Percentiles rank a stretch among this genome's conserved stretches.
Conservation (phyloP, 2,329 filamentous ascomycete genomes). For the Nemania abortiva region DNA sequence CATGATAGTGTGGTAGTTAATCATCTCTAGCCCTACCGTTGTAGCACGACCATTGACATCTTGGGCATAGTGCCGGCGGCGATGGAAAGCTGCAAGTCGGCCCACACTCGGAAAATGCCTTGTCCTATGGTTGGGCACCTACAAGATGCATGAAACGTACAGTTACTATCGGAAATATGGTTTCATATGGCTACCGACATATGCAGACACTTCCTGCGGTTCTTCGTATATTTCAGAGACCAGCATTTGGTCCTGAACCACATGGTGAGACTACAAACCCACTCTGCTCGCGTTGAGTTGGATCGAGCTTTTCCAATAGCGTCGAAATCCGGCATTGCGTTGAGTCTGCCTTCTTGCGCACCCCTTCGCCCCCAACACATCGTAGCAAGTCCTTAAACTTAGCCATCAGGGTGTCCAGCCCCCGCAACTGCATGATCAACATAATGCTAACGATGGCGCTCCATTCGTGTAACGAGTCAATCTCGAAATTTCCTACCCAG, state of each 20-base stretch:
- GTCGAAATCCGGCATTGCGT: constrained; percentile 8
- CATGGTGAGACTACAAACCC: background rate
- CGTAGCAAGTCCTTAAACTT: constrained; percentile 18
- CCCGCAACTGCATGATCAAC: constrained; percentile 24
- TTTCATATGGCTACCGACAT: background rate
- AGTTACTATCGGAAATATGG: background rate
- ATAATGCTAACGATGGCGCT: constrained; percentile 25
- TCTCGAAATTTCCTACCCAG: constrained; percentile 28
- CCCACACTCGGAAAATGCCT: background rate
- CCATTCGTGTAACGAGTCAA: constrained; percentile 28
- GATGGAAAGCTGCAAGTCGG: background rate
- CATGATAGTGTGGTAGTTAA: background rate
- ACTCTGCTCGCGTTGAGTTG: constrained; percentile 5
- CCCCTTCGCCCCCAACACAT: constrained; percentile 17
- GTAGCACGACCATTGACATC: background rate
- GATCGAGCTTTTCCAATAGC: constrained; percentile 22
- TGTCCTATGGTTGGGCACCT: background rate
- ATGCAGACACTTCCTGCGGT: background rate
- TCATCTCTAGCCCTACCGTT: background rate
- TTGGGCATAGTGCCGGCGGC: background rate
- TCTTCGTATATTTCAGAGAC: constrained; percentile 1
- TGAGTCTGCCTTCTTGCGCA: constrained; percentile 23
- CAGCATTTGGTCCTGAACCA: background rate
- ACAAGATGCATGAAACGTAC: background rate
- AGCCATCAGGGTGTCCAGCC: constrained; percentile 14